Base-by-base conservation (phyloP, 2,329 filamentous ascomycete genomes). In the Septoria petroselini region DNA sequence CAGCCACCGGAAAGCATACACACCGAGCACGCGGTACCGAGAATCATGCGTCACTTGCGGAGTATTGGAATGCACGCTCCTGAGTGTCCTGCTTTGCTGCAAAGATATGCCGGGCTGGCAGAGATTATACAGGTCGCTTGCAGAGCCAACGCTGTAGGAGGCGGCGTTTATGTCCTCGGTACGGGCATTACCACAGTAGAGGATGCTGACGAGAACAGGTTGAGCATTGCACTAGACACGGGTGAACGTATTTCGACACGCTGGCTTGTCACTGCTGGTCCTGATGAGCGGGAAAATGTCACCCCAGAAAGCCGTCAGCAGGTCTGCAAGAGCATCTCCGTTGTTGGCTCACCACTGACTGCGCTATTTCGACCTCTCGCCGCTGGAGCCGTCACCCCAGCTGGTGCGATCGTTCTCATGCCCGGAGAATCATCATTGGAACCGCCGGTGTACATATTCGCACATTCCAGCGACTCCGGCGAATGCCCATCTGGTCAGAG, bases 41-140 rank as follows among this genome's bases (percentile, higher is more conserved):
- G 82, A 19, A 86, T 97, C 49, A 79, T 85, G 58, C 82, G 84
- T 37, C 91, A 98, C 69, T 73, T 97, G 42, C 80, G 81, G 11
- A 96, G 91, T 0, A 91, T 94, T 70, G 91, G 91, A 6, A 73
- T 88, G 3, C 91, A 96, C 61, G 91, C 91, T 0, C 80, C 86
- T 40, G 90, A 91, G 7, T 97, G 97, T 66, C 88, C 88, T 43
- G 88, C 89, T 39, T 82, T 98, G 9, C 81, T 95, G 58, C 85
- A 91, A 17, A 96, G 95, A 75, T 98, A 90, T 85, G 91, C 91
- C 39, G 90, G 91, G 21, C 76, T 86, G 39, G 86, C 89, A 25
- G 91, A 98, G 70, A 82, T 97, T 52, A 83, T 87, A 23, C 91
- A 98, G 73, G 90, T 95, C 18, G 88, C 84, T 3, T 97, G 93